Evolutionary conservation across 208 protist species (phyloP).

Genomic region (Herpetomonas samuelpessoai): DNA sequence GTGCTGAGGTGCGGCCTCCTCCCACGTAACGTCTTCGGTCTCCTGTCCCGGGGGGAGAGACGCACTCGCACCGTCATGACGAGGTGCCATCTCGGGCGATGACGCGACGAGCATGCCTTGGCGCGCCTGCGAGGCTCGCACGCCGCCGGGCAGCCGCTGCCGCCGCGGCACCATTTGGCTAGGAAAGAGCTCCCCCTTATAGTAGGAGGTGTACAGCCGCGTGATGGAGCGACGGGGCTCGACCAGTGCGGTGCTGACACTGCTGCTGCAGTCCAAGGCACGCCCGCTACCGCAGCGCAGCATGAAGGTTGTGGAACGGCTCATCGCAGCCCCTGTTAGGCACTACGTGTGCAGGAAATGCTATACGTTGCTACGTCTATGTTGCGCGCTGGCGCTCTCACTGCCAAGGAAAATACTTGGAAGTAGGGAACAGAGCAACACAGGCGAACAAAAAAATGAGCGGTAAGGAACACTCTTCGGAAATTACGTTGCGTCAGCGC

Average conservation of each 20-base stretch:
- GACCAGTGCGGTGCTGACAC: conserved; percentile 16
- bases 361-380: too few species aligned
- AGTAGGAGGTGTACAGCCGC: conserved; percentile 88
- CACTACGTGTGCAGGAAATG: too few species aligned
- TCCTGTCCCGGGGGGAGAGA: neutral
- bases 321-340: too few species aligned
- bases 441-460: too few species aligned
- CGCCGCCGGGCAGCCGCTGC: conserved; percentile 47
- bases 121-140: conserved; percentile 19
- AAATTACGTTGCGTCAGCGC: too few species aligned
- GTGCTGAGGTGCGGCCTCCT: conserved; percentile 27
- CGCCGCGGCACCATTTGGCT: conserved; percentile 67
- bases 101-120: conserved; percentile 8
- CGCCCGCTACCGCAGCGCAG: neutral
- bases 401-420: conserved; percentile 2
- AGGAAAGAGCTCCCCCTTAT: conserved; percentile 66
- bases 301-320: neutral
- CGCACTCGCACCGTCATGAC: neutral
- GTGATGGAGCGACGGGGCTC: conserved; percentile 60
- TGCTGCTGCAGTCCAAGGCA: neutral
- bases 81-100: neutral
- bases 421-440: too few species aligned
- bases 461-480: too few species aligned
- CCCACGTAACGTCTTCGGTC: conserved; percentile 50
- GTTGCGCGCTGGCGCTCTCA: neutral